Evolutionary conservation across 164 flowering plant genomes (phyloP).

Genomic region (Vitis rupestris): DNA sequence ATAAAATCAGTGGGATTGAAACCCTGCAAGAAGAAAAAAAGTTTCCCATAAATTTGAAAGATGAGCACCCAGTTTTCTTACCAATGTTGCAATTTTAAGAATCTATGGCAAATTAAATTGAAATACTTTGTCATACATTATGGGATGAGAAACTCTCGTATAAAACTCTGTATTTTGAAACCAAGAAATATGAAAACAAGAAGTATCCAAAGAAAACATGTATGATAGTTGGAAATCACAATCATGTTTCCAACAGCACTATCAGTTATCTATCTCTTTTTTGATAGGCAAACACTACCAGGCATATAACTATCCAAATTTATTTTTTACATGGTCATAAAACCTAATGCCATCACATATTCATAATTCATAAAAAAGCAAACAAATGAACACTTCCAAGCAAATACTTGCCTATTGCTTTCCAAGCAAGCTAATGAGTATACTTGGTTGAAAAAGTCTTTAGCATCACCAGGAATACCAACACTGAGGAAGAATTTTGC

Average conservation of each 20-base stretch:
- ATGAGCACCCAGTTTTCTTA: not conserved
- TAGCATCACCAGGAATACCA: slow-evolving; percentile 78
- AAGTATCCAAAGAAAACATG: not conserved
- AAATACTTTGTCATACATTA: too few species aligned
- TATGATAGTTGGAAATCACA: not conserved
- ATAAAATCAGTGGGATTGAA: slow-evolving; percentile 75
- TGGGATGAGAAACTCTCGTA: not conserved
- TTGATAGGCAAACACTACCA: not conserved
- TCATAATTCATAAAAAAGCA: not conserved
- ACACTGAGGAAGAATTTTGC: slow-evolving; percentile 87
- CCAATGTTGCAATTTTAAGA: not conserved
- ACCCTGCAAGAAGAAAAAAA: slow-evolving; percentile 46
- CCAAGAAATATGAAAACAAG: not conserved
- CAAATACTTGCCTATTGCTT: slow-evolving; percentile 55
- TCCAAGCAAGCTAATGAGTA: slow-evolving; percentile 78
- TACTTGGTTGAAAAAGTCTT: slow-evolving; percentile 80
- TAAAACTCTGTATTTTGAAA: not conserved
- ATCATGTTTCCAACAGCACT: not conserved
- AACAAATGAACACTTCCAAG: not conserved
- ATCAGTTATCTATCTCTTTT: too few species aligned
- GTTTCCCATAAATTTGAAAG: slow-evolving; percentile 9
- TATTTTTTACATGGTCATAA: not conserved
- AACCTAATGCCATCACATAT: not conserved
- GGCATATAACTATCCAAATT: not conserved
- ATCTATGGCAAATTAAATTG: not conserved